Base-by-base conservation (phyloP, 129 eudicot genomes). In the Apium graveolens region DNA sequence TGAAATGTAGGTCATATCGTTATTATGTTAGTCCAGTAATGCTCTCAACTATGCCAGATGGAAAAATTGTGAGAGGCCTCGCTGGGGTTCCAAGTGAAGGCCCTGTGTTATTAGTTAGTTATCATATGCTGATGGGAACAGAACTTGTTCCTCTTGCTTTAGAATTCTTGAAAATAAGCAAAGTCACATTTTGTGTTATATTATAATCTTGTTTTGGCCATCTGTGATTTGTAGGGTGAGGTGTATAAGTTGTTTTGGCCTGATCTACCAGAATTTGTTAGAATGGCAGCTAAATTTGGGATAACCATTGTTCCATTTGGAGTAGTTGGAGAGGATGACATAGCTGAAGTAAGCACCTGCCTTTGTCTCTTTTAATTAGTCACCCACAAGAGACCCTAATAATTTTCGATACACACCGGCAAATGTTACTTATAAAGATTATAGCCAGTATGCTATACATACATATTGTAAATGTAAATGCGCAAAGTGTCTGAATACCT, bases 61-160 rank as follows among this genome's bases (percentile, higher is more conserved):
- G 99, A 51, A 92, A 73, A 82, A 87, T 96, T 82, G 97, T 90
- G 78, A 88, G 90, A 84, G 99, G 99, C 27, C 89, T 96, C 37
- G 75, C 84, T 24, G 99, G 97, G 71, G 93, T 96, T 75, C 99
- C 99, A 26, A 76, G 81, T 76, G 93, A 90, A 55, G 99, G 99
- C 44, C 97, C 97, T 11, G 97, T 96, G 55, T 78, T 92, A 41
- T 82, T 92, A 70, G 99, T 92, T 74, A 97, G 99, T 83, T 90
- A 96, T 86, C 99, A 96, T 81, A 92, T 87, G 92, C 87, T 96
- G 43, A 48, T 92, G 93, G 99, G 99, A n/a, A 26, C 86, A 39
- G 97, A 96, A 82, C 92, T 92, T 74, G 69, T 37, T 37, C 89
- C 96, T 39, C 84, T 96, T 18, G 53, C 92, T 72, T 82, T 87